phyloP scores from a whole-genome alignment of 345 rosid genomes.

The Litchi chinensis region DNA sequence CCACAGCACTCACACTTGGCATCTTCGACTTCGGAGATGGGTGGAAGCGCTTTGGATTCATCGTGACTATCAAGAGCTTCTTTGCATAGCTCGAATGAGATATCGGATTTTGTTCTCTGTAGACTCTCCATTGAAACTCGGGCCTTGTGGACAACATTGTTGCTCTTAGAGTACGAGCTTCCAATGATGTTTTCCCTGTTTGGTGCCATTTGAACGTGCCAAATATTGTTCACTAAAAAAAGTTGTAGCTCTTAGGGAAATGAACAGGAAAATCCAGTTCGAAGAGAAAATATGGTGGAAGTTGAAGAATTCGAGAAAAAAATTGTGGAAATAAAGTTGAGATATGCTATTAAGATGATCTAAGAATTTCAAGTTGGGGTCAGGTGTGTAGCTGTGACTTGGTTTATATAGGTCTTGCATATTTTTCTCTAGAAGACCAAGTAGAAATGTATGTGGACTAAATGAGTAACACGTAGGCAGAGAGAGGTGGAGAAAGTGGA shows the following conservation, averaged over 20 bases:
- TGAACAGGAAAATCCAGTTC: no score
- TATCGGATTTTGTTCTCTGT: constrained; percentile 69
- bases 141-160: constrained; percentile 17
- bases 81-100: constrained; percentile 53
- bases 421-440: constrained; percentile 13
- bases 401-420: constrained; percentile 10
- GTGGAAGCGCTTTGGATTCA: constrained; percentile 24
- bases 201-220: constrained; percentile 37
- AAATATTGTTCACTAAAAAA: no score
- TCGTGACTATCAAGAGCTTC: constrained; percentile 32
- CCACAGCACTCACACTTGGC: constrained; percentile 94
- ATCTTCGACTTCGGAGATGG: constrained; percentile 69
- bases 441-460: constrained; percentile 11
- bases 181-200: constrained; percentile 26
- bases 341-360: not conserved
- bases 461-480: not conserved
- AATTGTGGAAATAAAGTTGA: not conserved
- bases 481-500: not conserved
- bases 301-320: not conserved
- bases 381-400: not conserved
- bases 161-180: constrained; percentile 12
- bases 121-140: constrained; percentile 46
- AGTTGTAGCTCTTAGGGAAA: no score
- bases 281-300: no score
- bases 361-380: not conserved